phyloP scores from a whole-genome alignment of 1,284 basidiomycete species.

The Sporisorium graminicola region DNA sequence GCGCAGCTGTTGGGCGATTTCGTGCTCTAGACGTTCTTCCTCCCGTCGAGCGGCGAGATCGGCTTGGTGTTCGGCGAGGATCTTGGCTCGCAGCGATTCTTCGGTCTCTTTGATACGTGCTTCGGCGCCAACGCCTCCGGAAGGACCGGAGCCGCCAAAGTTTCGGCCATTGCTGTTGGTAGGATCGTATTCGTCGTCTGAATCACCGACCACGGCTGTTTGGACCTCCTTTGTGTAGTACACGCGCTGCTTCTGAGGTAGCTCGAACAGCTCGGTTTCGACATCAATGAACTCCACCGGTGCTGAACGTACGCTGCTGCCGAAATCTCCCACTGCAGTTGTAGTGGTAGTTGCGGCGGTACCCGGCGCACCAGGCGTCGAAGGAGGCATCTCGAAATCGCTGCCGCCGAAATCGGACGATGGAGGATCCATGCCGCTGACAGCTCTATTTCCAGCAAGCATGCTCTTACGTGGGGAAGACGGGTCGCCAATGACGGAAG shows the following conservation, averaged over 20 bases:
- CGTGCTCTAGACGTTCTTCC: slow-evolving; percentile 75
- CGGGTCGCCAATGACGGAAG: slow-evolving; percentile 18
- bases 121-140: slow-evolving; percentile 71
- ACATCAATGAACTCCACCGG: slow-evolving; percentile 84
- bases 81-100: slow-evolving; percentile 34
- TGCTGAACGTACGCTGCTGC: not conserved
- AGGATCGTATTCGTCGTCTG: slow-evolving; percentile 73
- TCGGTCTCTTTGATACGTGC: slow-evolving; percentile 26
- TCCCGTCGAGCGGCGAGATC: slow-evolving; percentile 70
- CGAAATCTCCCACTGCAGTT: slow-evolving; percentile 7
- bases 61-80: slow-evolving; percentile 63
- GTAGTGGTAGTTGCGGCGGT: slow-evolving; percentile 9
- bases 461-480: slow-evolving; percentile 38
- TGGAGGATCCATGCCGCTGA: slow-evolving; percentile 18
- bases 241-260: slow-evolving; percentile 86
- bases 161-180: not conserved
- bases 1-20: slow-evolving; percentile 84
- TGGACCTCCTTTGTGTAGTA: slow-evolving; percentile 95
- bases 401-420: slow-evolving; percentile 49
- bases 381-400: slow-evolving; percentile 36
- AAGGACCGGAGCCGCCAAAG: slow-evolving; percentile 74
- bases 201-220: slow-evolving; percentile 56
- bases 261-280: slow-evolving; percentile 81
- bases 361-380: slow-evolving; percentile 21
- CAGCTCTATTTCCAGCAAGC: slow-evolving; percentile 1